Evolutionary conservation across 208 protist species (phyloP).

Genomic region (Leishmania guyanensis): DNA sequence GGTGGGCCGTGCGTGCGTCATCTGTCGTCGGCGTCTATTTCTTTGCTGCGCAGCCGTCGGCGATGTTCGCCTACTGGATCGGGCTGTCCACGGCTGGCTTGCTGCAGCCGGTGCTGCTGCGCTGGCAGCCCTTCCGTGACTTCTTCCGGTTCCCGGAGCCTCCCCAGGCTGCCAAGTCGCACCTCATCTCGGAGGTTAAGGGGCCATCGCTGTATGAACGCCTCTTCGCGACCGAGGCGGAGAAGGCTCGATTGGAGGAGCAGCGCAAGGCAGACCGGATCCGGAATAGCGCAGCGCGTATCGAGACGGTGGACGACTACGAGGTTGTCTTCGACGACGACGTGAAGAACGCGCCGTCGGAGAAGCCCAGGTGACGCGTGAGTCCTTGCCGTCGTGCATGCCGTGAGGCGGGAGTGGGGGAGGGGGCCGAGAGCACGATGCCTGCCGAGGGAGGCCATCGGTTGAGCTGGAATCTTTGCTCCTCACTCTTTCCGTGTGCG

Average conservation of each 20-base stretch:
- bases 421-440: neutral
- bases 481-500: neutral
- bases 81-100: conserved; percentile 79
- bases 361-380: neutral
- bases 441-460: neutral
- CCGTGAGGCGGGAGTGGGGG: neutral
- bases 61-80: conserved; percentile 92
- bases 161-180: conserved; percentile 63
- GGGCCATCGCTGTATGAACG: conserved; percentile 78
- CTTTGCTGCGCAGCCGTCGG: conserved; percentile 75
- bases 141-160: conserved; percentile 86
- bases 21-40: conserved; percentile 79
- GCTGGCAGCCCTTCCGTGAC: conserved; percentile 85
- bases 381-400: neutral
- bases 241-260: conserved; percentile 49
- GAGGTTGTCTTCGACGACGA: conserved; percentile 74
- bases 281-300: conserved; percentile 44
- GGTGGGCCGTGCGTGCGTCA: conserved; percentile 70
- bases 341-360: neutral
- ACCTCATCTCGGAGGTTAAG: conserved; percentile 64
- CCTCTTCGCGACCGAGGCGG: conserved; percentile 68
- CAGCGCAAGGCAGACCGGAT: conserved; percentile 44
- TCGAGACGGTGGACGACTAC: conserved; percentile 77
- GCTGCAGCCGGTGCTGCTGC: conserved; percentile 83
- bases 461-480: neutral